Percentiles rank a stretch among this genome's conserved stretches.
Conservation (phyloP, 345 rosid species). For the Angophora floribunda region DNA sequence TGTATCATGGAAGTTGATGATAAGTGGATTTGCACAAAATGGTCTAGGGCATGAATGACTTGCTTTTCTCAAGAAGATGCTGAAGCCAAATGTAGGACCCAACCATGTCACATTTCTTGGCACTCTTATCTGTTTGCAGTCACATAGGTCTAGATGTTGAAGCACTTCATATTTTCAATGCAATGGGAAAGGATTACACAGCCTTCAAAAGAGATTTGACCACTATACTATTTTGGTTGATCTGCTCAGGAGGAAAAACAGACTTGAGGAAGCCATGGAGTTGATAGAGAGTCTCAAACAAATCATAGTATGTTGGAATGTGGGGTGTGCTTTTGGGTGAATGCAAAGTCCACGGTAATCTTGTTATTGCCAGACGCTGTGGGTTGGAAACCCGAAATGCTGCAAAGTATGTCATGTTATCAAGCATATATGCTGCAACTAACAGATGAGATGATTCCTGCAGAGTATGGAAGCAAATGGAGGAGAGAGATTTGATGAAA, state of each 20-base stretch:
- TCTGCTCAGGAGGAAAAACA: conserved; percentile 34
- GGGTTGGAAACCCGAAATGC: conserved; percentile 28
- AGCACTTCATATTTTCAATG: conserved; percentile 18
- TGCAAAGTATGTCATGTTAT: conserved; percentile 25
- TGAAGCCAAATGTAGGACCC: conserved; percentile 9
- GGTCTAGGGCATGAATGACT: conserved; percentile 25
- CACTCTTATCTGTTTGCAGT: conserved; percentile 23
- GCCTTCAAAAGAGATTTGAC: conserved; percentile 12
- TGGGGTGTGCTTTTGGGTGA: conserved; percentile 42
- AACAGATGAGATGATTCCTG: conserved; percentile 29
- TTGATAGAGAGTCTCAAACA: conserved; percentile 15
- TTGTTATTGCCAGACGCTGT: conserved; percentile 30
- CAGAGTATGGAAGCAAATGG: conserved; percentile 17
- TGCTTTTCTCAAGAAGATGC: conserved; percentile 13
- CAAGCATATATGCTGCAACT: conserved; percentile 24
- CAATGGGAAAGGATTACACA: conserved; percentile 19
- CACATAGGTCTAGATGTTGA: conserved; percentile 25
- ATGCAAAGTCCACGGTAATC: conserved; percentile 21
- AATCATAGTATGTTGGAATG: conserved; percentile 14
- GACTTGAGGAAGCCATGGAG: conserved; percentile 22
- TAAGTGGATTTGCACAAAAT: conserved; percentile 34
- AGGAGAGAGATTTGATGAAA: conserved; percentile 20
- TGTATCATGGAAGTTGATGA: conserved; percentile 40
- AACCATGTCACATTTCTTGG: conserved; percentile 33
- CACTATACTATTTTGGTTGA: conserved; percentile 30